phyloP scores from a whole-genome alignment of 768 basidiomycete genomes.

The Mycena venus region DNA sequence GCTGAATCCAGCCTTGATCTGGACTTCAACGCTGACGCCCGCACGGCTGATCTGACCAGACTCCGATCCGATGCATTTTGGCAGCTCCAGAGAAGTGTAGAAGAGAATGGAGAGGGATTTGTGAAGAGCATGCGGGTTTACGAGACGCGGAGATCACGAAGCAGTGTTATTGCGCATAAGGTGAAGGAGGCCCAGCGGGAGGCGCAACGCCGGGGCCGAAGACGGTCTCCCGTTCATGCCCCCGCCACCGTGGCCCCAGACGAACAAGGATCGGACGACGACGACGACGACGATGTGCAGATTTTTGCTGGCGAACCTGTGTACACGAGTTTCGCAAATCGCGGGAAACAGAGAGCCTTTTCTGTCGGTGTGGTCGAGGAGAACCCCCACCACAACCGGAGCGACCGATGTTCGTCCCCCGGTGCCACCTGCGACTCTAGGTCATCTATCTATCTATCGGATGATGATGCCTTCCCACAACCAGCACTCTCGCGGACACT shows the following conservation, averaged over 20 bases:
- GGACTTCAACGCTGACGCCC: conserved; percentile 25
- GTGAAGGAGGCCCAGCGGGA: conserved; percentile 56
- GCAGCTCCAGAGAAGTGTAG: conserved; percentile 73
- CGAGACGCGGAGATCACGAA: conserved; percentile 65
- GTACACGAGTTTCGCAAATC: conserved; percentile 35
- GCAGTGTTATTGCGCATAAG: conserved; percentile 49
- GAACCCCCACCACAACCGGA: conserved; percentile 41
- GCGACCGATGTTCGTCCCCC: conserved; percentile 48
- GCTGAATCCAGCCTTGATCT: conserved; percentile 38
- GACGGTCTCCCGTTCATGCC: conserved; percentile 48
- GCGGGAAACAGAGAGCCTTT: conserved; percentile 55
- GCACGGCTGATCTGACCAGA: conserved; percentile 51
- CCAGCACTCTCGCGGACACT: conserved; percentile 52
- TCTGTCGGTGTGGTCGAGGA: conserved; percentile 61
- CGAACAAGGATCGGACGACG: conserved; percentile 46
- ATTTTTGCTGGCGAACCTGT: conserved; percentile 62
- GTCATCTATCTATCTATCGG: conserved; percentile 47
- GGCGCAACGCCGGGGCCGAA: conserved; percentile 58
- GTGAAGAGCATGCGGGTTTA: conserved; percentile 82
- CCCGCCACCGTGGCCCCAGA: conserved; percentile 16
- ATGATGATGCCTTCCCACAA: conserved; percentile 47
- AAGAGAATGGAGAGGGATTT: conserved; percentile 75
- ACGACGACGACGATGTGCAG: conserved; percentile 69
- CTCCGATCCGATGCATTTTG: conserved; percentile 75
- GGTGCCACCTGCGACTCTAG: conserved; percentile 40